Evolutionary conservation across 805 yeast species (phyloP).

Genomic region (Zygosaccharomyces gambellarensis): DNA sequence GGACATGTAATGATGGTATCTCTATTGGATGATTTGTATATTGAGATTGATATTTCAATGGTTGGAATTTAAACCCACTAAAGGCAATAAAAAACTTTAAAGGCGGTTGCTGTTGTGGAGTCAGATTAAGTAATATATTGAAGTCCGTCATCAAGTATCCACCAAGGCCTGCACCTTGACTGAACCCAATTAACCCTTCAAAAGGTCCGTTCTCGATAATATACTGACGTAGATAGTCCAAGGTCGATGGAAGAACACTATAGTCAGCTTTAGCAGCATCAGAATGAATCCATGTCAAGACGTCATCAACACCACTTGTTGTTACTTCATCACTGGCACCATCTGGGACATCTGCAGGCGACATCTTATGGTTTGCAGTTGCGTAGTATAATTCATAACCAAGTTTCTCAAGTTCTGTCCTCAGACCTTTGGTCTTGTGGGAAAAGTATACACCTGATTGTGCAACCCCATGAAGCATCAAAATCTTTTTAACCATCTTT

Average conservation of each 20-base stretch:
- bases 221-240: constrained; percentile 41
- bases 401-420: constrained; percentile 54
- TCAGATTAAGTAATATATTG: constrained; percentile 40
- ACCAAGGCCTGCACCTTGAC: constrained; percentile 92
- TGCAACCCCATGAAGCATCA: constrained; percentile 87
- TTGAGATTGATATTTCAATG: constrained; percentile 29
- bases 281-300: constrained; percentile 64
- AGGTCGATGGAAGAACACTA: constrained; percentile 34
- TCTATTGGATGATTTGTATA: constrained; percentile 28
- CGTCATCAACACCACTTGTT: constrained; percentile 27
- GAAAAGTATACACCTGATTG: constrained; percentile 78
- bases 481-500: constrained; percentile 43
- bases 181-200: constrained; percentile 82
- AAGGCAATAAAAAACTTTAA: constrained; percentile 70
- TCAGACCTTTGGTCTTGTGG: constrained; percentile 78
- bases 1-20: constrained; percentile 62
- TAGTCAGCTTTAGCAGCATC: constrained; percentile 39
- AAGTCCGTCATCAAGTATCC: constrained; percentile 57
- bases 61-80: constrained; percentile 52
- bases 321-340: constrained; percentile 33
- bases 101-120: constrained; percentile 39
- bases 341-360: constrained; percentile 60
- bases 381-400: constrained; percentile 70
- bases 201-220: constrained; percentile 64
- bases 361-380: constrained; percentile 65